Evolutionary conservation across 1,284 basidiomycete species (phyloP).

Genomic region (Pascua guehoae): DNA sequence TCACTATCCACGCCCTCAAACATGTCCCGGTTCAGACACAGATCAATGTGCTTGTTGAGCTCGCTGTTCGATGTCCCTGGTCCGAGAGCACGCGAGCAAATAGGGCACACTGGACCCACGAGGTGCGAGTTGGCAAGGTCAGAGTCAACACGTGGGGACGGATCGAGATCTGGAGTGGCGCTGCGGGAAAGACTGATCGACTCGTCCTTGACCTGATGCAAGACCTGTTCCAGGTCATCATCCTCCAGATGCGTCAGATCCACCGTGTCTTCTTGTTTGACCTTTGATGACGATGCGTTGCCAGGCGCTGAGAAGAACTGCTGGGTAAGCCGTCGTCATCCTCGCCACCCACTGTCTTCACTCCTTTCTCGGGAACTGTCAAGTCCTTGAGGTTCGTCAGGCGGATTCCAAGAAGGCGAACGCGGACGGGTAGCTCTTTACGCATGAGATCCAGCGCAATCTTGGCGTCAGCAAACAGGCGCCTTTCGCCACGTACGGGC

Average conservation of each 20-base stretch:
- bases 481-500: constrained; percentile 53
- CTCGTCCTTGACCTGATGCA: constrained; percentile 9
- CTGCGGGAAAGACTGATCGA: constrained; percentile 11
- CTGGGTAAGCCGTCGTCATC: constrained; percentile 1
- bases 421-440: constrained; percentile 68
- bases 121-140: too few relatives aligned
- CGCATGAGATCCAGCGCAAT: constrained; percentile 77
- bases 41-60: constrained; percentile 47
- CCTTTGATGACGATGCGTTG: not conserved
- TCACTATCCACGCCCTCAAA: constrained; percentile 7
- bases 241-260: constrained; percentile 15
- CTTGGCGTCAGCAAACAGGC: constrained; percentile 45
- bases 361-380: constrained; percentile 36
- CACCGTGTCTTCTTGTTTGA: constrained; percentile 2
- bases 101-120: constrained; percentile 37
- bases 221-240: constrained; percentile 13
- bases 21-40: constrained; percentile 42
- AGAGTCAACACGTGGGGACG: constrained; percentile 5
- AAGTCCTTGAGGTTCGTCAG: constrained; percentile 81
- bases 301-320: constrained; percentile 29
- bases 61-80: constrained; percentile 35
- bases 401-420: constrained; percentile 76
- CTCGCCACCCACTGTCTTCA: constrained; percentile 31
- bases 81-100: constrained; percentile 34
- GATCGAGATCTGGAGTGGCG: constrained; percentile 8